phyloP scores from a whole-genome alignment of 441 rosid genomes.

The Aleurites moluccanus region DNA sequence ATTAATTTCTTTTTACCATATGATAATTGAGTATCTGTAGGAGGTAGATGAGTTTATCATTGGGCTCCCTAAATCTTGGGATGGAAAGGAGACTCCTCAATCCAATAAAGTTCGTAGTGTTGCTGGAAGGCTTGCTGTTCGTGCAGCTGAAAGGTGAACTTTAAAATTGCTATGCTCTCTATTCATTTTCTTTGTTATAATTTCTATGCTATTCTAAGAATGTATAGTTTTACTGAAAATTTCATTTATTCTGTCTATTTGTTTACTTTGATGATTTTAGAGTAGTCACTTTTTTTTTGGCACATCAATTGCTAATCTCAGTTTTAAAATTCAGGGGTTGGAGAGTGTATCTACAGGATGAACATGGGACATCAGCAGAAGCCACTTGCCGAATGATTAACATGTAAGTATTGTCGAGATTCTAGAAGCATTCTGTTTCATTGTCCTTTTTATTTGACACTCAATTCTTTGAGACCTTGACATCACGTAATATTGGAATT shows the following conservation, averaged over 20 bases:
- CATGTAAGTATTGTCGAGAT: constrained; percentile 36
- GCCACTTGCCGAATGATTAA: constrained; percentile 65
- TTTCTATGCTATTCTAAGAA: not conserved
- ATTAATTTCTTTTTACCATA: not conserved
- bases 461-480: not conserved
- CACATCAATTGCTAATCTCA: not conserved
- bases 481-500: not conserved
- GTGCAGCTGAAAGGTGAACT: constrained; percentile 72
- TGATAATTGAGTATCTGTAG: constrained; percentile 30
- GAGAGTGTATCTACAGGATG: constrained; percentile 90
- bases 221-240: not conserved
- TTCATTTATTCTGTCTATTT: not conserved
- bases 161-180: not conserved
- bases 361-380: constrained; percentile 81
- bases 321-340: constrained; percentile 58
- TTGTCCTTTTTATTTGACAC: too few relatives aligned
- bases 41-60: constrained; percentile 84
- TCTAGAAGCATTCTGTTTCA: not conserved
- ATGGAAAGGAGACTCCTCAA: constrained; percentile 79
- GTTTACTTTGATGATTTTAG: not conserved
- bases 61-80: constrained; percentile 78
- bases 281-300: not conserved
- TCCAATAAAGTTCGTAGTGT: constrained; percentile 84
- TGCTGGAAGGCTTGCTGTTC: constrained; percentile 76
- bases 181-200: not conserved